Percentiles rank a stretch among this genome's conserved stretches.
Conservation (phyloP, 768 basidiomycete genomes). For the Coprinopsis strossmayeri region DNA sequence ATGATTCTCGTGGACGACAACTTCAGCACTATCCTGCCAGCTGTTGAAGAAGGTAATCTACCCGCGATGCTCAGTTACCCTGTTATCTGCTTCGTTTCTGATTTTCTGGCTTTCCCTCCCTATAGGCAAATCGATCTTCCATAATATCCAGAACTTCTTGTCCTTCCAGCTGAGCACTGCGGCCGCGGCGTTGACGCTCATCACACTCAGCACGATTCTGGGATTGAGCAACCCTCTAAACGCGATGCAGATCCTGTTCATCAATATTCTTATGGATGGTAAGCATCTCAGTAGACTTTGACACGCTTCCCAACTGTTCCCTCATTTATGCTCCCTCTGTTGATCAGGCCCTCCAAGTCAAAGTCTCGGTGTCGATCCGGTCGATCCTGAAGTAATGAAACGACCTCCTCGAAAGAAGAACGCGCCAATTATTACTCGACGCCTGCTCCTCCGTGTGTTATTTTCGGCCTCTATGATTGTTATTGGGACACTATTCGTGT, state of each 20-base stretch:
- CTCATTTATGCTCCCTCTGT: not conserved
- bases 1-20: slow-evolving; percentile 97
- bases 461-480: slow-evolving; percentile 94
- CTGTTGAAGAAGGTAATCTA: slow-evolving; percentile 80
- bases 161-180: slow-evolving; percentile 97
- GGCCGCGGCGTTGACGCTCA: slow-evolving; percentile 91
- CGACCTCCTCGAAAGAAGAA: slow-evolving; percentile 90
- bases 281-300: slow-evolving; percentile 15
- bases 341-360: slow-evolving; percentile 83
- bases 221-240: slow-evolving; percentile 90
- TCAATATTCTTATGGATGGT: slow-evolving; percentile 99
- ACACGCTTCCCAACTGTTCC: slow-evolving; percentile 4
- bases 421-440: slow-evolving; percentile 75
- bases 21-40: slow-evolving; percentile 90
- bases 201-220: slow-evolving; percentile 89
- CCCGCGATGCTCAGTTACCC: too few species aligned
- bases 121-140: slow-evolving; percentile 92
- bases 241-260: slow-evolving; percentile 98
- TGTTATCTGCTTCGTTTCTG: too few species aligned
- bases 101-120: too few species aligned
- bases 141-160: slow-evolving; percentile 98
- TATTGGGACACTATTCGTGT: slow-evolving; percentile 80
- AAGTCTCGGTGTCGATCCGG: slow-evolving; percentile 94
- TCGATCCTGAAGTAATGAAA: slow-evolving; percentile 89
- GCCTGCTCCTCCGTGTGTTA: slow-evolving; percentile 72